A percentile compares a stretch with the other conserved stretches of the same genome.
Evolutionary conservation across 2,329 filamentous ascomycete genomes (phyloP).

Genomic region (Cladophialophora carrionii): DNA sequence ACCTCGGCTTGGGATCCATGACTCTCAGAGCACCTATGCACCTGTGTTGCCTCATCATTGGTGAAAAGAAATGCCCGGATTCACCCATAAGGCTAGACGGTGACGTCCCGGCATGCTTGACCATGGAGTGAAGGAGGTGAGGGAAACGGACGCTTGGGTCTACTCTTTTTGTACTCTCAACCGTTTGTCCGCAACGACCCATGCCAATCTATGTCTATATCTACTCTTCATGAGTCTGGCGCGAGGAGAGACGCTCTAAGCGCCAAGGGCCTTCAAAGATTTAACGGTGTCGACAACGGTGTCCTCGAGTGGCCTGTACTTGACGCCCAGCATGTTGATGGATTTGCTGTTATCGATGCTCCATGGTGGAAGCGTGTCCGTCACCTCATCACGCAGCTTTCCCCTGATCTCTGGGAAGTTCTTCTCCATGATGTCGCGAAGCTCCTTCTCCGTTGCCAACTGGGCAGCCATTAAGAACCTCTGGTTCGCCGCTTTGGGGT

Average conservation of each 20-base stretch:
- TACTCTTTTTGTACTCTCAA: not conserved
- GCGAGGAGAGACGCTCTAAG: slow-evolving; percentile 26
- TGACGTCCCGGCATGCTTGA: not conserved
- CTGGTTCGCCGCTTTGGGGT: slow-evolving; percentile 28
- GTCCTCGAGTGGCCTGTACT: slow-evolving; percentile 46
- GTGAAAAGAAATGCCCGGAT: not conserved
- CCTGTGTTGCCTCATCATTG: not conserved
- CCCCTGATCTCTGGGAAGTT: slow-evolving; percentile 28
- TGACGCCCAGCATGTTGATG: slow-evolving; percentile 46
- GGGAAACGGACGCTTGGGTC: not conserved
- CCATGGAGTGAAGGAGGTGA: not conserved
- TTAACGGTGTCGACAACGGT: slow-evolving; percentile 50
- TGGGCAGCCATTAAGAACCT: slow-evolving; percentile 30
- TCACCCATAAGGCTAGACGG: not conserved
- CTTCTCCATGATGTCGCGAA: slow-evolving; percentile 29
- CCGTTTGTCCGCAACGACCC: not conserved
- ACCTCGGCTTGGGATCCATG: not conserved
- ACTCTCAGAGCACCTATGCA: not conserved
- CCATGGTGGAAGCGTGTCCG: slow-evolving; percentile 38
- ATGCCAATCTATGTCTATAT: not conserved
- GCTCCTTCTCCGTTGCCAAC: slow-evolving; percentile 19
- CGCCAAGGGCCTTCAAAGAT: slow-evolving; percentile 61
- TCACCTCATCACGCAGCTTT: slow-evolving; percentile 20
- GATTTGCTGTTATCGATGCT: slow-evolving; percentile 47
- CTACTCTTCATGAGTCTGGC: not conserved